Base-by-base conservation (phyloP, 805 yeast genomes). In the Wilhelminamyces savonicus region DNA sequence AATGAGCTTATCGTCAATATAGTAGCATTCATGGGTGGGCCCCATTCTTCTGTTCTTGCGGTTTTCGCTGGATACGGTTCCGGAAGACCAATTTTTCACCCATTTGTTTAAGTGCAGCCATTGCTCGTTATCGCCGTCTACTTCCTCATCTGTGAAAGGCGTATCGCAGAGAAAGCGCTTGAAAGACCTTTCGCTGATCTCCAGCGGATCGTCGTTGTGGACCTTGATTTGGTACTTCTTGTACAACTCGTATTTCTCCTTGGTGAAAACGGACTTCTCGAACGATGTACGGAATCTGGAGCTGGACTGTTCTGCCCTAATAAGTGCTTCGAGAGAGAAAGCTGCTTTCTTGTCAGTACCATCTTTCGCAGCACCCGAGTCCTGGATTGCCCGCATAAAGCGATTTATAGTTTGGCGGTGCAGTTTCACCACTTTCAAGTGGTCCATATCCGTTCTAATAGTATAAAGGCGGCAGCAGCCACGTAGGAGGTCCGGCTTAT, bases 401-500 rank as follows among this genome's bases (percentile, higher is more conserved):
- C 80, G 62, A 43, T 81, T 83, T 4, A 85, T 48, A 3, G 69
- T 66, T 34, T 77, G 75, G 22, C 86, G 66, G 32, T 78, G 79
- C 28, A 83, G 88, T 48, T 84, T 85, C 15, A 65, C 56, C 5
- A 78, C 51, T 21, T 63, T 61, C 41, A 78, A 65, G 16, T 52
- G 44, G 0, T 46, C 47, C 12, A 71, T 53, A 14, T 62, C 62
- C 0, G 94, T 77, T 30, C 96, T 53, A 12, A 87, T 83, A 0
- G 95, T 80, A 50, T 75, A 84, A 52, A 78, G 68, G 13, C 88
- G 66, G 44, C 97, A 87, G 49, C 97, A 87, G 24, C 75, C 74
- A 23, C 87, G 54, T 18, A 81, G 46, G 37, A 75, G 52, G 49
- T 88, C 95, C 1, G 83, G 76, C 44, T 69, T 62, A 32, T 70